phyloP scores from a whole-genome alignment of 2,329 filamentous ascomycete genomes.

The Hortaea sp. region DNA sequence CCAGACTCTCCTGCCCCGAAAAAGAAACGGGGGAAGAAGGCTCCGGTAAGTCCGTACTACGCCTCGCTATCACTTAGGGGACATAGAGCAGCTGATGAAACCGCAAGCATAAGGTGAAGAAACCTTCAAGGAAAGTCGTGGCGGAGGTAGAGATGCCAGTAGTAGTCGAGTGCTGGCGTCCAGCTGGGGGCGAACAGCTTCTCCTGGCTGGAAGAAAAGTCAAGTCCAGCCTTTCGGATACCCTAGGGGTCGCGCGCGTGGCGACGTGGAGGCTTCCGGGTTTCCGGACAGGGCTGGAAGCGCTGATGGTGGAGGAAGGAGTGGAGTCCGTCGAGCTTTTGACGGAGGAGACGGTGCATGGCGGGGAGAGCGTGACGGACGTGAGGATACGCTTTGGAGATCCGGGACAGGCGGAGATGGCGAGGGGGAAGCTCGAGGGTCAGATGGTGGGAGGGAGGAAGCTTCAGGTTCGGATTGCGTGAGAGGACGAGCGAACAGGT shows the following conservation, averaged over 20 bases:
- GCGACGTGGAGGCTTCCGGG: conserved; percentile 4
- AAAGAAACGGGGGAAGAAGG: not conserved
- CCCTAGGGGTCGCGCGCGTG: conserved; percentile 2
- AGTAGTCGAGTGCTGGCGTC: conserved; percentile 4
- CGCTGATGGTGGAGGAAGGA: conserved; percentile 1
- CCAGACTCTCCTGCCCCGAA: too few relatives aligned
- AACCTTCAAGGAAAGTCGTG: not conserved
- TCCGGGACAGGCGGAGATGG: conserved; percentile 1
- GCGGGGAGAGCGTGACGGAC: conserved; percentile 7
- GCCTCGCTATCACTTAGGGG: too few relatives aligned
- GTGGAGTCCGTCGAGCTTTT: not conserved
- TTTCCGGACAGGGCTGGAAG: conserved; percentile 1
- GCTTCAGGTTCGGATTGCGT: conserved; percentile 2
- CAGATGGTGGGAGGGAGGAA: conserved; percentile 3
- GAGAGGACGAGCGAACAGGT: not conserved
- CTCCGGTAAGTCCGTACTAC: not conserved
- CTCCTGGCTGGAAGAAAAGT: too few relatives aligned
- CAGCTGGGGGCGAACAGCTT: conserved; percentile 3
- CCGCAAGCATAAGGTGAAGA: not conserved
- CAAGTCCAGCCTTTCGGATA: not conserved
- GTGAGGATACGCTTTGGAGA: conserved; percentile 1
- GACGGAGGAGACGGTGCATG: conserved; percentile 1
- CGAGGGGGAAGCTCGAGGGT: conserved; percentile 3
- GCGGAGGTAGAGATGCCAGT: not conserved
- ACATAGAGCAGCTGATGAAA: not conserved